A percentile compares a stretch with the other conserved stretches of the same genome.
phyloP scores from a whole-genome alignment of 176 grass and related monocot species.

The Aegilops longissima region DNA sequence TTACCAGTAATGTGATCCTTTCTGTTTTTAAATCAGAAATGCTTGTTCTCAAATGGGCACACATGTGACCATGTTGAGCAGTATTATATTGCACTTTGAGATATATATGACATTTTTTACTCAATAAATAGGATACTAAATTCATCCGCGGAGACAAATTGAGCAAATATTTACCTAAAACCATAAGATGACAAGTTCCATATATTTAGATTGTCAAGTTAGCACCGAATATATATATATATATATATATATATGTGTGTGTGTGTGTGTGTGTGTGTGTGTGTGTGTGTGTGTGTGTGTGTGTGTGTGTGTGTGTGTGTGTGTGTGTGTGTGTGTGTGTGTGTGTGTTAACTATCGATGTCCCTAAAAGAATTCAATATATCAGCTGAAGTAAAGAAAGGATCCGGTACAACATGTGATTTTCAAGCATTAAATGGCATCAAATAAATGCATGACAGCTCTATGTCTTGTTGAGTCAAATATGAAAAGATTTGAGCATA shows the following conservation, averaged over 20 bases:
- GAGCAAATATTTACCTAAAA: not conserved
- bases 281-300: too few species aligned
- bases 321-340: not conserved
- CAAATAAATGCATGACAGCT: constrained; percentile 44
- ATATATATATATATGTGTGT: too few species aligned
- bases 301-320: not conserved
- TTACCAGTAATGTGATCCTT: not conserved
- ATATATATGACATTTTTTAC: not conserved
- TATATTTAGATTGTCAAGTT: not conserved
- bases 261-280: too few species aligned
- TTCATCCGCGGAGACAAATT: not conserved
- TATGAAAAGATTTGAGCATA: not conserved
- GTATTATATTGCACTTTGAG: not conserved
- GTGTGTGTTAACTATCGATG: not conserved
- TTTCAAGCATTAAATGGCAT: constrained; percentile 50
- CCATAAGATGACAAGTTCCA: not conserved
- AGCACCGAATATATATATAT: not conserved
- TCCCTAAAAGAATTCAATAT: not conserved
- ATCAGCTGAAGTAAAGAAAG: constrained; percentile 22
- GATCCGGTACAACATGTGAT: constrained; percentile 26
- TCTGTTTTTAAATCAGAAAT: not conserved
- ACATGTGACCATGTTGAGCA: not conserved
- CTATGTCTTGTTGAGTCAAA: constrained; percentile 20
- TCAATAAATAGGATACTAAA: not conserved
- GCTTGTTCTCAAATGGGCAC: not conserved